A percentile compares a stretch with the other conserved stretches of the same genome.
These are phyloP conservation scores for Hsuehochloa calcarea DNA, from an alignment of 176 grass and related monocot genomes.

Conservation along the genomic window DNA sequence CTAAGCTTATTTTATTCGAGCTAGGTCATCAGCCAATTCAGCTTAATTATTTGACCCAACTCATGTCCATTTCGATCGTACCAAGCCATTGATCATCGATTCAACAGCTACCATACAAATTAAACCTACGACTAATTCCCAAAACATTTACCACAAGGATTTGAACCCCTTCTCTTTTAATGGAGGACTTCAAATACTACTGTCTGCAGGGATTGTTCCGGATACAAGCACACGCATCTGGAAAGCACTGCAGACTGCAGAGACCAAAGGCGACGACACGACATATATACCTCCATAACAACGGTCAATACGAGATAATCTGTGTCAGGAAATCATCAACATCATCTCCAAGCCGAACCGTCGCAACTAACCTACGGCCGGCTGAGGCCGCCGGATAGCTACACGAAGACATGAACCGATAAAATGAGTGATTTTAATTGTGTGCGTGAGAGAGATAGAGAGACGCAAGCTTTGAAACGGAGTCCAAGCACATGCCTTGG, in stretches of 20 bases:
- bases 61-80: background rate
- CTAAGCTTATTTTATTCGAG: too few species aligned
- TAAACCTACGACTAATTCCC: background rate
- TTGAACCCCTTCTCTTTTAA: background rate
- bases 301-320: background rate
- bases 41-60: background rate
- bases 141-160: background rate
- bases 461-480: background rate
- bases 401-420: background rate
- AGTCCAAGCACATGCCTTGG: slow-evolving; percentile 38
- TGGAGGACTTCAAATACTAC: too few species aligned
- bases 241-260: background rate
- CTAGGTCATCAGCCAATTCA: background rate
- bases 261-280: background rate
- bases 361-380: background rate
- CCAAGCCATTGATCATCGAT: background rate
- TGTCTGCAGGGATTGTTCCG: background rate
- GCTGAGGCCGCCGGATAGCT: background rate
- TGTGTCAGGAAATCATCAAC: background rate
- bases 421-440: background rate
- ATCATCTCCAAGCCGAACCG: background rate
- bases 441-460: background rate
- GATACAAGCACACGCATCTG: background rate
- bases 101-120: too few species aligned
- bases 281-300: background rate